Base-by-base conservation (phyloP, 1,284 basidiomycete genomes). In the Malassezia psittaci region DNA sequence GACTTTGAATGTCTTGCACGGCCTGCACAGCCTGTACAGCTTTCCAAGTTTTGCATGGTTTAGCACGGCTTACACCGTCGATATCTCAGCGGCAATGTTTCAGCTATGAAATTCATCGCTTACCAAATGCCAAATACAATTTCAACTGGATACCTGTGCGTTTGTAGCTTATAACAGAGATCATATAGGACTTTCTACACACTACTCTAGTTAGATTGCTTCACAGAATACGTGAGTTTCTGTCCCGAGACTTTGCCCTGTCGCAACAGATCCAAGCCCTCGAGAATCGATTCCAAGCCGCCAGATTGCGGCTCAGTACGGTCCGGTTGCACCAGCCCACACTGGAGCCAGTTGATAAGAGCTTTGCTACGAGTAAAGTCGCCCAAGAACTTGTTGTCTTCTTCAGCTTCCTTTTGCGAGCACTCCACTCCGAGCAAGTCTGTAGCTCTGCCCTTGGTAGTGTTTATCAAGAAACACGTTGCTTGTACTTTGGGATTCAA, bases 171-270 rank as follows among this genome's bases (percentile, higher is more conserved):
- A n/a, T n/a, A n/a, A n/a, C n/a, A n/a, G n/a, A n/a, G n/a, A n/a
- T n/a, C n/a, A n/a, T n/a, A 29, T 29, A 29, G 7, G 7, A 29
- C 24, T 29, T 4, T 7, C 24, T 29, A 29, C 24, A 29, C 24
- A 29, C 7, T 29, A 3, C 24, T 29, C 24, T 29, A 29, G 4
- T 29, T 29, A 7, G 24, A 29, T 4, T 4, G 24, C 7, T 29
- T 7, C 29, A 47, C 15, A n/a, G 24, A 51, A 52, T 63, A 67
- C 9, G 63, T 61, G 15, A 72, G 57, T 59, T 72, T 72, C 51
- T 72, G 65, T 6, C 62, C 65, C 1, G 64, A 66, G 6, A 66
- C 65, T 43, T 72, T 62, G 32, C 63, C 63, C 2, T 65, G 56
- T 52, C 68, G 63, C 36, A 67, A 33, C 38, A 58, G 61, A 36